phyloP scores from a whole-genome alignment of 2,329 filamentous ascomycete species.

The Tolypocladium amazonense region DNA sequence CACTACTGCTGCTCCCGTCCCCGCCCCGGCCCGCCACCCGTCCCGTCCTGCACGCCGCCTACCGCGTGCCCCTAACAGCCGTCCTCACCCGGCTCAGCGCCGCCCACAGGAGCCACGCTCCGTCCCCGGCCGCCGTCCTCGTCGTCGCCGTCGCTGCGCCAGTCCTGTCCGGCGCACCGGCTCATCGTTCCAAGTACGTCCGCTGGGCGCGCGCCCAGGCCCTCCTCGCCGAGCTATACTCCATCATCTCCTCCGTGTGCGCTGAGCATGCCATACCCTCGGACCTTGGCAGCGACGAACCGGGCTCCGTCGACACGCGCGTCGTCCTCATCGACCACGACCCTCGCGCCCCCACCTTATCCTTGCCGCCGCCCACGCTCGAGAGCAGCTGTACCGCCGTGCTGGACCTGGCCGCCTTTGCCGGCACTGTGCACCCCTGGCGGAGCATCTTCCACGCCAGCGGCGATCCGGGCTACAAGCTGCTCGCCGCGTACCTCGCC shows the following conservation, averaged over 20 bases:
- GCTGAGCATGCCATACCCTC: conserved; percentile 49
- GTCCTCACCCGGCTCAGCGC: conserved; percentile 38
- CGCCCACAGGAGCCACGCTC: conserved; percentile 14
- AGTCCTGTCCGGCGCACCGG: conserved; percentile 38
- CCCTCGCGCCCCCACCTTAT: conserved; percentile 14
- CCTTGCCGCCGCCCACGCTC: conserved; percentile 21
- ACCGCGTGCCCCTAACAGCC: conserved; percentile 45
- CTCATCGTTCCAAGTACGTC: conserved; percentile 27
- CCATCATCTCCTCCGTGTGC: conserved; percentile 63
- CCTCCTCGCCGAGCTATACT: conserved; percentile 69
- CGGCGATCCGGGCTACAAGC: conserved; percentile 49
- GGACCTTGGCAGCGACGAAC: conserved; percentile 42
- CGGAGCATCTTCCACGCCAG: conserved; percentile 53
- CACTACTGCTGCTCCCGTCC: conserved; percentile 52
- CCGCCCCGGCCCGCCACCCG: conserved; percentile 46
- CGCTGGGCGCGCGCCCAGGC: conserved; percentile 60
- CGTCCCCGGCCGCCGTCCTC: conserved; percentile 25
- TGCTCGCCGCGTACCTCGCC: conserved; percentile 40
- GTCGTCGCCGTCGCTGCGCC: conserved; percentile 52
- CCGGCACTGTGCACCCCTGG: conserved; percentile 49
- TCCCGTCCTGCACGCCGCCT: conserved; percentile 44
- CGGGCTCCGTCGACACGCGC: conserved; percentile 64
- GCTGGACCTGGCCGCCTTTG: conserved; percentile 40
- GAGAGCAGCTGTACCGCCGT: conserved; percentile 33
- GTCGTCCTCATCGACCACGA: conserved; percentile 62